Evolutionary conservation across 2,329 filamentous ascomycete genomes (phyloP).

Genomic region (Geosmithia putterillii): DNA sequence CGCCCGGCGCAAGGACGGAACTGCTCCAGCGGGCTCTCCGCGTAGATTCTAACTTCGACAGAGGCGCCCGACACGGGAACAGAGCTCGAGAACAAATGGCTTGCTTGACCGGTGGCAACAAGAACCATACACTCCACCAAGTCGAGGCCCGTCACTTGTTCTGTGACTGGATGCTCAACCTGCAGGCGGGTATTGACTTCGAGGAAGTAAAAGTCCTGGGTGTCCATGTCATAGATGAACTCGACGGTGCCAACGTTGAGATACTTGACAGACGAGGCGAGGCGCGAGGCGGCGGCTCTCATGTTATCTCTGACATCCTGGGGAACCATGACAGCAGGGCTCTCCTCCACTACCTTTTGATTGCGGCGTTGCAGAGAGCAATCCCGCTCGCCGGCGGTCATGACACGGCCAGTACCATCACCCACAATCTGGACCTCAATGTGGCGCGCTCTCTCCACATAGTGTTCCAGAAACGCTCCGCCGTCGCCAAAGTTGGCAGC

Average conservation of each 20-base stretch:
- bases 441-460: constrained; percentile 26
- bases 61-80: constrained; percentile 13
- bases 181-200: constrained; percentile 29
- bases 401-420: constrained; percentile 25
- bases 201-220: constrained; percentile 23
- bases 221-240: constrained; percentile 21
- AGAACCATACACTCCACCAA: constrained; percentile 44
- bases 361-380: constrained; percentile 37
- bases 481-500: constrained; percentile 26
- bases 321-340: constrained; percentile 21
- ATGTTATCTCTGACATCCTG: constrained; percentile 18
- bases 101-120: constrained; percentile 10
- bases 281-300: constrained; percentile 18
- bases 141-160: constrained; percentile 64
- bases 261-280: constrained; percentile 23
- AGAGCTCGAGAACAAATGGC: not conserved
- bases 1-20: constrained; percentile 48
- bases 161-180: constrained; percentile 42
- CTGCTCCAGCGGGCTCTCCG: constrained; percentile 41
- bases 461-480: constrained; percentile 28
- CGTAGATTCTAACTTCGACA: constrained; percentile 26
- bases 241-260: constrained; percentile 30
- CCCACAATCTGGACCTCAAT: constrained; percentile 39
- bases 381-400: constrained; percentile 31
- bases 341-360: constrained; percentile 39